Evolutionary conservation across 1,284 basidiomycete genomes (phyloP).

Genomic region (Phylloboletellus chloephorus): DNA sequence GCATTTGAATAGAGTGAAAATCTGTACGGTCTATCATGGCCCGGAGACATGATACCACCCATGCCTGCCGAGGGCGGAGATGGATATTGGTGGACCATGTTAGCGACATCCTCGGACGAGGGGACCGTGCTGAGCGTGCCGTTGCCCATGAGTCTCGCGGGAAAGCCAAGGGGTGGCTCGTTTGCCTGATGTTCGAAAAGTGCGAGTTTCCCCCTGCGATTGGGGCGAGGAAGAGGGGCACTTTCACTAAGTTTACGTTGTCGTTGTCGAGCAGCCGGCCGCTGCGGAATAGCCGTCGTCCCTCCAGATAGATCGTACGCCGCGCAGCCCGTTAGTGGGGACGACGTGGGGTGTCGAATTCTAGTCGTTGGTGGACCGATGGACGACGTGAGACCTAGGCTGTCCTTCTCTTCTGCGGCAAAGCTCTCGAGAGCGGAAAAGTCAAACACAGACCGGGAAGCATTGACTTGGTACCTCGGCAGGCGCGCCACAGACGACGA

Average conservation of each 20-base stretch:
- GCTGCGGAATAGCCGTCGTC: conserved; percentile 22
- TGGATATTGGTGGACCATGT: conserved; percentile 14
- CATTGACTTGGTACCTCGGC: conserved; percentile 58
- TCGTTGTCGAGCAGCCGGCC: conserved; percentile 56
- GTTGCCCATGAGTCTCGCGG: conserved; percentile 34
- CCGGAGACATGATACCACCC: conserved; percentile 42
- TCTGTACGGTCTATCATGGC: conserved; percentile 88
- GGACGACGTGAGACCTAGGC: conserved; percentile 47
- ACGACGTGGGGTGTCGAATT: conserved; percentile 17
- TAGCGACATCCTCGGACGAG: conserved; percentile 28
- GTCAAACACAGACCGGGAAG: conserved; percentile 58
- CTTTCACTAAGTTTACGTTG: conserved; percentile 84
- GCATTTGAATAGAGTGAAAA: conserved; percentile 99
- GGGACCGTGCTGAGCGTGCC: conserved; percentile 30
- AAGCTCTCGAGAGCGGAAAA: conserved; percentile 80
- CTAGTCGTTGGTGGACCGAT: conserved; percentile 23
- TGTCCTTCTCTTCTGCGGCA: conserved; percentile 64
- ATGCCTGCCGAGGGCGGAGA: conserved; percentile 13
- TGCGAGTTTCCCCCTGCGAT: conserved; percentile 84
- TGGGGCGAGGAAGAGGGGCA: conserved; percentile 58
- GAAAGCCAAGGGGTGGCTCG: conserved; percentile 44
- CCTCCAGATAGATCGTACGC: conserved; percentile 22
- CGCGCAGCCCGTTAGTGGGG: conserved; percentile 13
- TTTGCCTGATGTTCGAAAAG: conserved; percentile 74
- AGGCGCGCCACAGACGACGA: conserved; percentile 41